These are phyloP conservation scores for Colletotrichum viniferum DNA, from an alignment of 2,329 filamentous ascomycete species.

Conservation along the genomic window DNA sequence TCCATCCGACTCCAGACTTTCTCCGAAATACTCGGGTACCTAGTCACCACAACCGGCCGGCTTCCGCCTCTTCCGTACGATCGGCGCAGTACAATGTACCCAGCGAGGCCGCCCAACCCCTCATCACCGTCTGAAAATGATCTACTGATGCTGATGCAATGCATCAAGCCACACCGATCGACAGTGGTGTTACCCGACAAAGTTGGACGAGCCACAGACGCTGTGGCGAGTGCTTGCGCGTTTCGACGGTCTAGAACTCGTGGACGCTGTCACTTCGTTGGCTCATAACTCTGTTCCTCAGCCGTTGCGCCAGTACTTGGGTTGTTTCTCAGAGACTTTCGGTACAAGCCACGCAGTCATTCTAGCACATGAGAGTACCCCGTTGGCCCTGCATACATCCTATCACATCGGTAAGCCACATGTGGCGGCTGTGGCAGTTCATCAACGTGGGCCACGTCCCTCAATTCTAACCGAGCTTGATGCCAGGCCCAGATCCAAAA, in stretches of 20 bases:
- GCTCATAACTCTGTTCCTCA: not conserved
- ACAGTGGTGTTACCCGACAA: not conserved
- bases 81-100: constrained; percentile 1
- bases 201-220: not conserved
- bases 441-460: not conserved
- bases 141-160: not conserved
- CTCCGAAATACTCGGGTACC: not conserved
- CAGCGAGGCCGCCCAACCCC: constrained; percentile 3
- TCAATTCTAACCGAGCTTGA: not conserved
- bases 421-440: not conserved
- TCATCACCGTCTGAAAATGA: not conserved
- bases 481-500: not conserved
- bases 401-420: not conserved
- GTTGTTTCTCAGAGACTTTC: not conserved
- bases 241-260: constrained; percentile 3
- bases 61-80: constrained; percentile 1
- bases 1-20: not conserved
- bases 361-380: not conserved
- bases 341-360: not conserved
- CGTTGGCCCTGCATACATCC: not conserved
- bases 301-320: not conserved
- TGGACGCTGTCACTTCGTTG: not conserved
- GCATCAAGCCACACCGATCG: constrained; percentile 19
- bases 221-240: constrained; percentile 23
- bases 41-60: not conserved